Percentiles rank a stretch among this genome's conserved stretches.
These are phyloP conservation scores for Tardiomyces depauwii DNA, from an alignment of 1,139 yeast species.

Conservation along the genomic window DNA sequence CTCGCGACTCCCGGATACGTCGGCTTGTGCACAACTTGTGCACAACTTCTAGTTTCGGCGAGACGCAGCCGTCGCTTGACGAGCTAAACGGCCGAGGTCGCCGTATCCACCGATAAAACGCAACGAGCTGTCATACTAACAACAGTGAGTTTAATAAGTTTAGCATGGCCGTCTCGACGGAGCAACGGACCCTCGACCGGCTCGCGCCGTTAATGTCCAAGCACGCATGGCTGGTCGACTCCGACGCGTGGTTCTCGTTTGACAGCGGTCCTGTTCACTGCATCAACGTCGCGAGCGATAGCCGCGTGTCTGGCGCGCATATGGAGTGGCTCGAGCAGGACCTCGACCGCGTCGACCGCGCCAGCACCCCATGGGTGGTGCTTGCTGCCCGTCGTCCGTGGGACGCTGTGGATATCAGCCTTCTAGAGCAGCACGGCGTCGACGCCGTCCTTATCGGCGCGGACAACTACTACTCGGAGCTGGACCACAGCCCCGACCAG, in stretches of 20 bases:
- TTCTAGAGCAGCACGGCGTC: neutral
- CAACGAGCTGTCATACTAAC: too few species aligned
- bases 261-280: neutral
- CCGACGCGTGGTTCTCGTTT: neutral
- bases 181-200: too few species aligned
- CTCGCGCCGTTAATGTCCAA: too few species aligned
- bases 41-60: too few species aligned
- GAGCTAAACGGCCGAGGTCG: too few species aligned
- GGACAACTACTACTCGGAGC: neutral
- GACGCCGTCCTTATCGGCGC: neutral
- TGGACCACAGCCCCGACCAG: neutral
- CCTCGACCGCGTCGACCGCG: constrained; percentile 23
- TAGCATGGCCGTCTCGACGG: too few species aligned
- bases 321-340: constrained; percentile 31
- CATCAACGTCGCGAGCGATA: neutral
- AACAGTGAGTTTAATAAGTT: too few species aligned
- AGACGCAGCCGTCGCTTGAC: too few species aligned
- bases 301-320: constrained; percentile 10
- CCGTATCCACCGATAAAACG: too few species aligned
- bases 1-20: too few species aligned
- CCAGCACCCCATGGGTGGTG: constrained; percentile 19
- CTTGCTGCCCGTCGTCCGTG: constrained; percentile 13
- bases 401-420: neutral
- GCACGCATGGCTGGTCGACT: neutral
- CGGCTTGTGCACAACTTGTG: too few species aligned